Evolutionary conservation across 1,284 basidiomycete species (phyloP).

Genomic region (Volvariella surrecta): DNA sequence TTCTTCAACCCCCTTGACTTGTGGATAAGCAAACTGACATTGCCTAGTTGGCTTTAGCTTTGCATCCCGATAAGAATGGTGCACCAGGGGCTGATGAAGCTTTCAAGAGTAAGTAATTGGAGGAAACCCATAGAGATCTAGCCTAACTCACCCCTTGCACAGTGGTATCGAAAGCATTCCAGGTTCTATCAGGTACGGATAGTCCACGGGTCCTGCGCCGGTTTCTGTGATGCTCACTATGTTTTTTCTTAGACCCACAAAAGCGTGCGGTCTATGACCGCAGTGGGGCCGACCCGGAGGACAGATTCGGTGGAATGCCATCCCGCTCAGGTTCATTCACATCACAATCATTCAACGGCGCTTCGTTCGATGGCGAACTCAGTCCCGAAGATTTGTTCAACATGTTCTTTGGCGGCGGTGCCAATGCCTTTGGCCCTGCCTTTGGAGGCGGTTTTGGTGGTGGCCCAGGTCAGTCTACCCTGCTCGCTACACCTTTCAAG

Average conservation of each 20-base stretch:
- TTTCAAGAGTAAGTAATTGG: constrained; percentile 75
- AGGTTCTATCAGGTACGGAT: constrained; percentile 72
- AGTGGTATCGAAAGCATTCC: constrained; percentile 99
- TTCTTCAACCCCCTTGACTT: not conserved
- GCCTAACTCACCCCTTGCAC: constrained; percentile 10
- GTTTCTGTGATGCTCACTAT: constrained; percentile 4
- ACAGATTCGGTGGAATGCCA: constrained; percentile 63
- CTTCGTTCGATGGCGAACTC: constrained; percentile 74
- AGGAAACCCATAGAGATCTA: constrained; percentile 5
- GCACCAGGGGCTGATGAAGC: constrained; percentile 98
- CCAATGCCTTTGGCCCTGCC: constrained; percentile 33
- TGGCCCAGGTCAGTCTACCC: constrained; percentile 39
- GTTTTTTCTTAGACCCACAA: constrained; percentile 57
- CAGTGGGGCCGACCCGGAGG: constrained; percentile 82
- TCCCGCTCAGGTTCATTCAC: constrained; percentile 36
- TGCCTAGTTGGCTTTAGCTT: constrained; percentile 77
- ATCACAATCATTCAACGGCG: constrained; percentile 38
- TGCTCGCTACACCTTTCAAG: not conserved
- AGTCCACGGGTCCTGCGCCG: not conserved
- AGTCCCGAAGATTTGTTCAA: constrained; percentile 97
- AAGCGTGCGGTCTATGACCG: constrained; percentile 88
- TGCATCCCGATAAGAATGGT: constrained; percentile 97
- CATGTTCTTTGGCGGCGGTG: constrained; percentile 92
- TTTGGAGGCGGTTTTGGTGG: constrained; percentile 43
- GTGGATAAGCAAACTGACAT: constrained; percentile 3